Evolutionary conservation across 257 asterid genomes (phyloP).

Genomic region (Pogostemon cablin): DNA sequence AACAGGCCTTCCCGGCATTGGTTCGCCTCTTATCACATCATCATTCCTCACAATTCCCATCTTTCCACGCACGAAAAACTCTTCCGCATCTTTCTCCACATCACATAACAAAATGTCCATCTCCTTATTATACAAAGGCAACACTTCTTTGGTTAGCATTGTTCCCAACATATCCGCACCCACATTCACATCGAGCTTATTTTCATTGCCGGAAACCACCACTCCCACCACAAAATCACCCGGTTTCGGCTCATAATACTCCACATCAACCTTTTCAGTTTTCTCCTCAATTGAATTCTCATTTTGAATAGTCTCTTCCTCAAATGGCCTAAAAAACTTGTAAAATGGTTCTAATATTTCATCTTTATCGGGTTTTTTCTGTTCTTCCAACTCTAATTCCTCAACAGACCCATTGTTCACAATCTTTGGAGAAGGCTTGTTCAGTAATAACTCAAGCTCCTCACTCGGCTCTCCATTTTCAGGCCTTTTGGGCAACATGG

Average conservation of each 20-base stretch:
- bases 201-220: slow-evolving; percentile 91
- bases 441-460: slow-evolving; percentile 65
- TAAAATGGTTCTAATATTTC: slow-evolving; percentile 76
- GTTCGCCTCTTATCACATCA: slow-evolving; percentile 56
- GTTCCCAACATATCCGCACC: slow-evolving; percentile 86
- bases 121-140: slow-evolving; percentile 91
- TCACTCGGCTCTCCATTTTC: slow-evolving; percentile 54
- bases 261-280: slow-evolving; percentile 50
- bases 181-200: slow-evolving; percentile 88
- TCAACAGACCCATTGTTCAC: slow-evolving; percentile 31
- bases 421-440: slow-evolving; percentile 72
- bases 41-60: slow-evolving; percentile 73
- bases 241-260: slow-evolving; percentile 81
- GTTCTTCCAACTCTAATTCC: slow-evolving; percentile 46
- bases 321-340: slow-evolving; percentile 64
- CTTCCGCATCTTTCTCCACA: slow-evolving; percentile 62
- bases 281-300: slow-evolving; percentile 39
- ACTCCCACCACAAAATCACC: slow-evolving; percentile 92
- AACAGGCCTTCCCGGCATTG: slow-evolving; percentile 65
- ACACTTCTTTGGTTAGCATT: slow-evolving; percentile 90
- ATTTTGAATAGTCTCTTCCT: slow-evolving; percentile 39
- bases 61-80: slow-evolving; percentile 64
- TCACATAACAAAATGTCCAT: slow-evolving; percentile 72
- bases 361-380: slow-evolving; percentile 46
- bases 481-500: slow-evolving; percentile 42